Evolutionary conservation across 139 green algal genomes (phyloP).

Genomic region (Microglena sp.): DNA sequence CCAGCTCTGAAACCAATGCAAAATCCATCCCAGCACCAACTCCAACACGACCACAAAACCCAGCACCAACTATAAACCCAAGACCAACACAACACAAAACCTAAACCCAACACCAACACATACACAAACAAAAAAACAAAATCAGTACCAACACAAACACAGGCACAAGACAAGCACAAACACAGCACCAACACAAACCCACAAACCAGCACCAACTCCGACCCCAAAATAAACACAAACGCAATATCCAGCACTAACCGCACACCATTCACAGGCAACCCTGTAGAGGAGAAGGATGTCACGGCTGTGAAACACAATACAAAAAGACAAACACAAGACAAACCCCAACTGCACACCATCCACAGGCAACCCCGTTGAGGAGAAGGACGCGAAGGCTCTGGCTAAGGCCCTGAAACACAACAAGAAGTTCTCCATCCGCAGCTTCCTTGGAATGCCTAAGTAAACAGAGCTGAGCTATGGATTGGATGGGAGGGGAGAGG

Average conservation of each 20-base stretch:
- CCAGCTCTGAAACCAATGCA: too few relatives aligned
- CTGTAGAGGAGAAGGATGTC: constrained; percentile 29
- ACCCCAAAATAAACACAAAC: neutral
- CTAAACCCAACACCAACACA: too few relatives aligned
- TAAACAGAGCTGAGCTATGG: too few relatives aligned
- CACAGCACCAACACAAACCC: neutral
- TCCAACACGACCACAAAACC: too few relatives aligned
- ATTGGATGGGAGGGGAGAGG: too few relatives aligned
- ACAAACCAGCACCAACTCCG: neutral
- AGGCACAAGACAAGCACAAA: neutral
- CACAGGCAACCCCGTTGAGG: constrained; percentile 22
- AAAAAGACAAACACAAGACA: neutral
- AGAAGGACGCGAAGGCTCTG: constrained; percentile 32
- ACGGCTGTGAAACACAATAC: neutral
- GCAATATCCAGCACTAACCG: too few relatives aligned
- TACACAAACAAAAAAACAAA: too few relatives aligned
- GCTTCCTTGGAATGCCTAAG: constrained; percentile 10
- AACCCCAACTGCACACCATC: neutral
- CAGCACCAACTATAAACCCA: too few relatives aligned
- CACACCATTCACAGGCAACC: constrained; percentile 24
- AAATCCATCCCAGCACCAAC: too few relatives aligned
- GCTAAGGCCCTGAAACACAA: constrained; percentile 32
- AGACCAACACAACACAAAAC: too few relatives aligned
- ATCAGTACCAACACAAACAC: too few relatives aligned
- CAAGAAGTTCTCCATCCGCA: constrained; percentile 26